A percentile compares a stretch with the other conserved stretches of the same genome.
These are phyloP conservation scores for Globisporangium radiosum DNA, from an alignment of 352 stramenopile genomes.

Conservation along the genomic window DNA sequence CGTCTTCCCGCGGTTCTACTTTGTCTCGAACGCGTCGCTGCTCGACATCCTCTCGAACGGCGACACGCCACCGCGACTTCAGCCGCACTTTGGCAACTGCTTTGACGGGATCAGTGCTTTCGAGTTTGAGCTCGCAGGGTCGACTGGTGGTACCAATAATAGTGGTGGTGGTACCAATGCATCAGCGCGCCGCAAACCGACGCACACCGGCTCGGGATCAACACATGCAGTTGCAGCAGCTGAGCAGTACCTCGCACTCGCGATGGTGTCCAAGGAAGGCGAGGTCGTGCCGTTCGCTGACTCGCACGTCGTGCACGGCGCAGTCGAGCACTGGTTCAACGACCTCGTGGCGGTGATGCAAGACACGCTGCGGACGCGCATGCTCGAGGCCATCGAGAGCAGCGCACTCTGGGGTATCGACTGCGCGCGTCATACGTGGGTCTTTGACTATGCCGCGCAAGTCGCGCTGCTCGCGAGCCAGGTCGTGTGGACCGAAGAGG, in stretches of 20 bases:
- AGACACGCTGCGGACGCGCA: conserved; percentile 67
- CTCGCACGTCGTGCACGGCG: conserved; percentile 75
- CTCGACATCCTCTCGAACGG: conserved; percentile 95
- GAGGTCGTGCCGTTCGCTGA: conserved; percentile 85
- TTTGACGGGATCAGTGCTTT: conserved; percentile 88
- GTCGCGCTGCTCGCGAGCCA: conserved; percentile 86
- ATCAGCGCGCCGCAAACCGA: neutral
- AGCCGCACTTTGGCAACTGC: conserved; percentile 87
- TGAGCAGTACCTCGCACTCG: conserved; percentile 70
- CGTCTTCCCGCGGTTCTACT: conserved; percentile 96
- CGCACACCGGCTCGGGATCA: conserved; percentile 9
- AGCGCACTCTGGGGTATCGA: conserved; percentile 90
- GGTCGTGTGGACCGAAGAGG: conserved; percentile 93
- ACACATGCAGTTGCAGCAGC: conserved; percentile 8
- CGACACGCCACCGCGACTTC: conserved; percentile 77
- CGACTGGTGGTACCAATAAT: conserved; percentile 3
- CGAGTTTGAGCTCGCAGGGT: conserved; percentile 45
- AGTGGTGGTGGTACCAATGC: no score
- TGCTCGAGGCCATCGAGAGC: conserved; percentile 90
- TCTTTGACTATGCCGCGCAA: conserved; percentile 88
- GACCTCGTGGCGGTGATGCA: conserved; percentile 93
- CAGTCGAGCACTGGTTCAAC: conserved; percentile 93
- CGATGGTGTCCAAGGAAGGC: conserved; percentile 95
- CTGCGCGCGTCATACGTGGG: conserved; percentile 72
- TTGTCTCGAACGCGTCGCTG: conserved; percentile 92